Evolutionary conservation across 169 alveolate genomes (phyloP).

Genomic region (Neospora caninum): DNA sequence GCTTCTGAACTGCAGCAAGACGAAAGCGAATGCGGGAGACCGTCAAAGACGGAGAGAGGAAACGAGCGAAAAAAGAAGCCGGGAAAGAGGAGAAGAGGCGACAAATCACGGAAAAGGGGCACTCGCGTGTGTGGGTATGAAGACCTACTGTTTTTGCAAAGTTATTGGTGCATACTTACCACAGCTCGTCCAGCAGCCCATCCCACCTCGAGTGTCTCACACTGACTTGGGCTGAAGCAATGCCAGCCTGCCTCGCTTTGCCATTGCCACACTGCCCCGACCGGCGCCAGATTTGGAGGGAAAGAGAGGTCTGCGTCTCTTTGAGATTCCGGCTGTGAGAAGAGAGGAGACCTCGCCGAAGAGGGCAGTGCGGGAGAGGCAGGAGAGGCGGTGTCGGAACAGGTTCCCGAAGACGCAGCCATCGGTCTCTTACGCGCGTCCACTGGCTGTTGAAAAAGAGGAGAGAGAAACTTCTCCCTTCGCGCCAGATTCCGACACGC

Average conservation of each 20-base stretch:
- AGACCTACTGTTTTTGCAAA: too few species aligned
- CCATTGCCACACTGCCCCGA: conserved; percentile 1
- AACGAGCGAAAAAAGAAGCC: too few species aligned
- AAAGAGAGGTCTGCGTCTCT: background rate
- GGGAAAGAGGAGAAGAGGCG: too few species aligned
- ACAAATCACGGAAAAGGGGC: too few species aligned
- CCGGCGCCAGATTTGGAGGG: background rate
- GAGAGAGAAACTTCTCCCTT: too few species aligned
- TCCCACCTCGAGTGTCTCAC: background rate
- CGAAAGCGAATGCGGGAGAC: too few species aligned
- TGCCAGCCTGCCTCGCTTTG: conserved; percentile 31
- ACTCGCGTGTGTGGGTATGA: too few species aligned
- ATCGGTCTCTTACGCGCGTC: background rate
- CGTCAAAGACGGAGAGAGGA: too few species aligned
- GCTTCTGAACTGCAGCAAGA: too few species aligned
- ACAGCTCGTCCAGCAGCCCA: background rate
- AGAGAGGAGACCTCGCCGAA: background rate
- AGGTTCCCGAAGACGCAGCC: background rate
- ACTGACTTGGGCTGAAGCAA: conserved; percentile 1
- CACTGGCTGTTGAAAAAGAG: too few species aligned
- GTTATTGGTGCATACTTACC: background rate
- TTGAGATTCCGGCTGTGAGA: background rate
- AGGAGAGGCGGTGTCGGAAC: background rate
- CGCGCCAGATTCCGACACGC: too few species aligned
- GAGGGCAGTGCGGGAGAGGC: background rate